Percentiles rank a stretch among this genome's conserved stretches.
These are phyloP conservation scores for Plasmodium blacklocki DNA, from an alignment of 169 alveolate species.

Conservation along the genomic window DNA sequence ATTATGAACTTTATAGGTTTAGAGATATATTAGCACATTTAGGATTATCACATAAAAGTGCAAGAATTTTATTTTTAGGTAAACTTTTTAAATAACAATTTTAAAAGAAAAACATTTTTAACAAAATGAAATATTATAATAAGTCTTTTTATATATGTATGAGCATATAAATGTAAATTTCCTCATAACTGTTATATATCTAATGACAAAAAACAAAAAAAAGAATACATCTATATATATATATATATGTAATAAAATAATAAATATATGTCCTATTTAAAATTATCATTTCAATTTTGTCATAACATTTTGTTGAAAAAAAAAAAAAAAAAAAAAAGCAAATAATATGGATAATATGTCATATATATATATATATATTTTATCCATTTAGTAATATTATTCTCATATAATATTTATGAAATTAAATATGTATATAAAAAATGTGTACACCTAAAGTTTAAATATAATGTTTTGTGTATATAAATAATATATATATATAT, in stretches of 20 bases:
- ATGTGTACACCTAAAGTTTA: no score
- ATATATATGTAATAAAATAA: background rate
- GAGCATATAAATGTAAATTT: background rate
- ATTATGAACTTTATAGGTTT: no score
- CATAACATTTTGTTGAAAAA: no score
- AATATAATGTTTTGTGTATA: no score
- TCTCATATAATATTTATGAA: no score
- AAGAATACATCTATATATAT: background rate
- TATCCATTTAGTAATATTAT: background rate
- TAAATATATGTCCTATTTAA: no score
- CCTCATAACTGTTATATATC: background rate
- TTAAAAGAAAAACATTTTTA: background rate
- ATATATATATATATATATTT: background rate
- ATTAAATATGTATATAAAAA: no score
- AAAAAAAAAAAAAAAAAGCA: background rate
- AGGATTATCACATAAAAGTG: no score
- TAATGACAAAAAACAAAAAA: background rate
- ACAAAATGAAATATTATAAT: background rate
- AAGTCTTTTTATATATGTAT: background rate
- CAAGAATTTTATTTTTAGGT: conserved; percentile 94
- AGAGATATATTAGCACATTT: no score
- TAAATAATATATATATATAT: no score
- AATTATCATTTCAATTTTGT: no score
- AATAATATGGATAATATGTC: background rate
- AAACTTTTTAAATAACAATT: background rate